Conservation (phyloP, 2,329 filamentous ascomycete genomes). For the Apiospora aurea region DNA sequence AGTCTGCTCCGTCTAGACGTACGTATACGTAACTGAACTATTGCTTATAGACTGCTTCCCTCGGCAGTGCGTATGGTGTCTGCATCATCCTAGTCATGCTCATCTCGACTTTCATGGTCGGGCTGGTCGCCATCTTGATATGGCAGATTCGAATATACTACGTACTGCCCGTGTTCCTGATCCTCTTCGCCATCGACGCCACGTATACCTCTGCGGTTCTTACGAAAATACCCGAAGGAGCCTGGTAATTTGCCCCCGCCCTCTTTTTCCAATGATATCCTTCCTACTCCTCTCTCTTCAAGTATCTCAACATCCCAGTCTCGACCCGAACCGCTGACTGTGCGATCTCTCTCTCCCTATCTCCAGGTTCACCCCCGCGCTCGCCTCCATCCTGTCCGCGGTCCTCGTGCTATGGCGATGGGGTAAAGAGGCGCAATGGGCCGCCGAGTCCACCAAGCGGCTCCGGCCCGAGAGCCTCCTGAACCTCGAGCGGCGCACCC, state of each 20-base stretch:
- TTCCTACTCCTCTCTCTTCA: not conserved
- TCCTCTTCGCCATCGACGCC: constrained; percentile 68
- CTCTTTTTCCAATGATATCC: not conserved
- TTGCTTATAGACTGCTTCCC: constrained; percentile 58
- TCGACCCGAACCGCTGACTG: not conserved
- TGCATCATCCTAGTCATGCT: constrained; percentile 81
- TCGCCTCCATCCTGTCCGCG: constrained; percentile 64
- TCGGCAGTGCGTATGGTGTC: constrained; percentile 76
- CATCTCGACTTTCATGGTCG: constrained; percentile 74
- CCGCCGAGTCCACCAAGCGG: constrained; percentile 66
- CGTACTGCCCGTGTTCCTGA: constrained; percentile 65
- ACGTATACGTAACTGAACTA: not conserved
- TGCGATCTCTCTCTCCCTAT: not conserved
- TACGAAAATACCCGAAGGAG: constrained; percentile 74
- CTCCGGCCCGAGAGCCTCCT: constrained; percentile 38
- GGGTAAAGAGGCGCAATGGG: constrained; percentile 79
- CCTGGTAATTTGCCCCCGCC: constrained; percentile 46
- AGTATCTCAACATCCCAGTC: not conserved
- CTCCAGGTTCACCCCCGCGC: constrained; percentile 69
- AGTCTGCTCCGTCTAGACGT: no score
- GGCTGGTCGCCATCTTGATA: constrained; percentile 72
- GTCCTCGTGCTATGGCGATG: constrained; percentile 77
- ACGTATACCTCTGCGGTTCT: constrained; percentile 71
- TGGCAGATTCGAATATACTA: constrained; percentile 67
- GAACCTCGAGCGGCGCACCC: not conserved